phyloP scores from a whole-genome alignment of 306 rosid species.

The Prunus fruticosa region DNA sequence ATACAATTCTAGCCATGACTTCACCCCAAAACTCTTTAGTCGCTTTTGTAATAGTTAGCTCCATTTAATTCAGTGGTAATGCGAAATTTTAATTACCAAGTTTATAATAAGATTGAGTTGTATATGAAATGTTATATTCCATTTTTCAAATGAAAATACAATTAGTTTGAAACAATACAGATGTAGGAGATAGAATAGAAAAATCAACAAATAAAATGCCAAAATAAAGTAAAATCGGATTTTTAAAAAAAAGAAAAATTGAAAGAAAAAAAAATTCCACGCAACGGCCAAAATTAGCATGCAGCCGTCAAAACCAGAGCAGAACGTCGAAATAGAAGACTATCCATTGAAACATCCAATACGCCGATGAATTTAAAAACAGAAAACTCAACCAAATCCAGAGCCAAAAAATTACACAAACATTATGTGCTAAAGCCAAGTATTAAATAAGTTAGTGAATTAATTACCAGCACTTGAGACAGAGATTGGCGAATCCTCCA shows the following conservation, averaged over 20 bases:
- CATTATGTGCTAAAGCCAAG: slow-evolving; percentile 14
- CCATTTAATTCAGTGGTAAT: not conserved
- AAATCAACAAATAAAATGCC: not conserved
- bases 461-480: slow-evolving; percentile 90
- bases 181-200: not conserved
- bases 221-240: not conserved
- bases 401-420: slow-evolving; percentile 15
- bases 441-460: not conserved
- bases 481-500: slow-evolving; percentile 82
- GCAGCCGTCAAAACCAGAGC: slow-evolving; percentile 6
- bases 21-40: no score
- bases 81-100: not conserved
- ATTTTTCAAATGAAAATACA: not conserved
- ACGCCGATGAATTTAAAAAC: not conserved
- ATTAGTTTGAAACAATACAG: not conserved
- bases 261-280: not conserved
- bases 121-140: not conserved
- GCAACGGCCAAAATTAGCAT: not conserved
- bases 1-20: no score
- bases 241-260: not conserved
- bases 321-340: not conserved
- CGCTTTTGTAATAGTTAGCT: not conserved
- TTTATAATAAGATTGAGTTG: not conserved
- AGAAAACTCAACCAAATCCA: slow-evolving; percentile 6
- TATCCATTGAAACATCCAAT: not conserved